phyloP scores from a whole-genome alignment of 352 stramenopile species.

The Pseudoperonospora humuli region DNA sequence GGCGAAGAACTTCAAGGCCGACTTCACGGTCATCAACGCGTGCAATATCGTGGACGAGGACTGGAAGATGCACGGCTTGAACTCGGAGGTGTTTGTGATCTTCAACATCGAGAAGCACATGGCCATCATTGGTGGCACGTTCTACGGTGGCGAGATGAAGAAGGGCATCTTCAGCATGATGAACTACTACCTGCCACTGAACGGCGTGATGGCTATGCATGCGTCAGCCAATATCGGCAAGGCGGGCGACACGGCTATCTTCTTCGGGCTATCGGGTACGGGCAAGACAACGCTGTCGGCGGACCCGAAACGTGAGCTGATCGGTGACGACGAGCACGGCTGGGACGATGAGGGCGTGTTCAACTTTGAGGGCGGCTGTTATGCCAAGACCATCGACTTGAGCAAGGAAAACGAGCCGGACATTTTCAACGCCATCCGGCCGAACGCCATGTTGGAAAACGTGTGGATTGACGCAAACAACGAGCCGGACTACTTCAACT shows the following conservation, averaged over 20 bases:
- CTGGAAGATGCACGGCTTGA: constrained; percentile 90
- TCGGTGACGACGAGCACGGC: constrained; percentile 90
- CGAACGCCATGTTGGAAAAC: constrained; percentile 96
- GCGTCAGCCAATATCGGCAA: constrained; percentile 96
- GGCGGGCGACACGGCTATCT: constrained; percentile 93
- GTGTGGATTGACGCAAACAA: constrained; percentile 77
- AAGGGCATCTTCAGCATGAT: constrained; percentile 98
- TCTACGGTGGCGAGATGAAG: constrained; percentile 98
- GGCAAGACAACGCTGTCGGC: constrained; percentile 90
- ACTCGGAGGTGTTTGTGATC: constrained; percentile 94
- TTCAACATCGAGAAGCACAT: constrained; percentile 97
- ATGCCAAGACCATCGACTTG: constrained; percentile 98
- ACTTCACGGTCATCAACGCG: constrained; percentile 98
- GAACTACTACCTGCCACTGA: constrained; percentile 96
- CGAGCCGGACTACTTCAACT: constrained; percentile 93
- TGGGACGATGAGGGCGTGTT: constrained; percentile 97
- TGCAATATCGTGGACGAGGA: constrained; percentile 92
- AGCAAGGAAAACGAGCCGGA: constrained; percentile 94
- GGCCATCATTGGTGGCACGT: constrained; percentile 93
- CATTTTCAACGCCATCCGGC: constrained; percentile 95
- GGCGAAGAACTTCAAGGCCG: constrained; percentile 89
- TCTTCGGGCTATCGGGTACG: constrained; percentile 93
- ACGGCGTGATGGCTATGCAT: constrained; percentile 96
- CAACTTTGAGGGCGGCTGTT: constrained; percentile 99
- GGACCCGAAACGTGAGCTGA: constrained; percentile 78